A percentile compares a stretch with the other conserved stretches of the same genome.
phyloP scores from a whole-genome alignment of 2,329 filamentous ascomycete genomes.

The Pseudocercospora crystallina region DNA sequence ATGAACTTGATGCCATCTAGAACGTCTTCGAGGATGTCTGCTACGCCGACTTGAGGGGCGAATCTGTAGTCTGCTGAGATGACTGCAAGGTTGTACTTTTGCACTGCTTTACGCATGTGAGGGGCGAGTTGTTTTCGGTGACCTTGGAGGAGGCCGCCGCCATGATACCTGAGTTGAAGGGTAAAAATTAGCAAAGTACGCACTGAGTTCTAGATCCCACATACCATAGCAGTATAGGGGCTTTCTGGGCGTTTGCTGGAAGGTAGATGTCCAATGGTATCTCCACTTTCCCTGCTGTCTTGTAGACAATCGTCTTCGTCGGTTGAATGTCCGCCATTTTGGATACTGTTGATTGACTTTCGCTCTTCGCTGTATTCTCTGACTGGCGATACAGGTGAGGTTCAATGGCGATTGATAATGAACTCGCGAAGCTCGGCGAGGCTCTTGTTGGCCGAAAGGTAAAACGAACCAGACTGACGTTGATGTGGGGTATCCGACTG shows the following conservation, averaged over 20 bases:
- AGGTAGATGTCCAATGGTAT: slow-evolving; percentile 26
- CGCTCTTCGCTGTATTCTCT: no score
- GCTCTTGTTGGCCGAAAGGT: no score
- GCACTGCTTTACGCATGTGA: slow-evolving; percentile 28
- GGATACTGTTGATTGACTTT: no score
- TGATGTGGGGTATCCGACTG: no score
- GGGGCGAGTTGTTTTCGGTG: slow-evolving; percentile 25
- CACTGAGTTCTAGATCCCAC: no score
- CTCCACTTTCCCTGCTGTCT: slow-evolving; percentile 22
- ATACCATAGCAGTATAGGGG: slow-evolving; percentile 25
- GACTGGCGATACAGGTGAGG: no score
- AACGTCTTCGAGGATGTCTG: slow-evolving; percentile 33
- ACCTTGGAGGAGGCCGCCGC: slow-evolving; percentile 34
- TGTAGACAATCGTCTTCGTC: slow-evolving; percentile 25
- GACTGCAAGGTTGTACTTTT: slow-evolving; percentile 27
- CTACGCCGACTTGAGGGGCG: slow-evolving; percentile 33
- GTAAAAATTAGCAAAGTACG: no score
- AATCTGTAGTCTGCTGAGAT: slow-evolving; percentile 36
- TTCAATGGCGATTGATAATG: no score
- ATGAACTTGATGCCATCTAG: slow-evolving; percentile 32
- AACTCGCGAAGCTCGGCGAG: no score
- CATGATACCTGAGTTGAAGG: slow-evolving; percentile 16
- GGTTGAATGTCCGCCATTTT: slow-evolving; percentile 20
- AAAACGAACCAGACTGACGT: no score
- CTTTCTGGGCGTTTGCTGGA: slow-evolving; percentile 18